Percentiles rank a stretch among this genome's conserved stretches.
phyloP scores from a whole-genome alignment of 2,329 filamentous ascomycete species.

The Talaromyces pinophilus region DNA sequence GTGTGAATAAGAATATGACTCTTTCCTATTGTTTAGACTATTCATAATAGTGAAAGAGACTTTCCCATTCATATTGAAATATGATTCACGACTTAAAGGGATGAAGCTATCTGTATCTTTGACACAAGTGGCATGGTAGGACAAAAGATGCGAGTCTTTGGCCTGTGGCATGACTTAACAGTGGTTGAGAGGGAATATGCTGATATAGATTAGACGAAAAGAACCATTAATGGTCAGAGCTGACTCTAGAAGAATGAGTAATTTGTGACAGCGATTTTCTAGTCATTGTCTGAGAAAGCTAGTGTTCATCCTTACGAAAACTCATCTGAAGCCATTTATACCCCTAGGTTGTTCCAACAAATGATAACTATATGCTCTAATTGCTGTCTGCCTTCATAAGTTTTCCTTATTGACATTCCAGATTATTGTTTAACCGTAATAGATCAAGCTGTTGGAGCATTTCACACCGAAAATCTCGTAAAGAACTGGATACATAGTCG shows the following conservation, averaged over 20 bases:
- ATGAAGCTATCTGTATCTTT: not conserved
- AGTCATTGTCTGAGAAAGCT: not conserved
- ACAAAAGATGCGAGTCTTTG: not conserved
- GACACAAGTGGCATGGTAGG: not conserved
- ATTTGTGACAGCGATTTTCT: no score
- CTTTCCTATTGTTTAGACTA: not conserved
- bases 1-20: not conserved
- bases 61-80: not conserved
- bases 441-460: not conserved
- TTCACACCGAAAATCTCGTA: not conserved
- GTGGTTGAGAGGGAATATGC: no score
- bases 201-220: not conserved
- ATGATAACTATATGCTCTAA: not conserved
- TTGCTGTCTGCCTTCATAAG: not conserved
- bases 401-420: not conserved
- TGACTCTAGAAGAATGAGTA: not conserved
- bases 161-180: not conserved
- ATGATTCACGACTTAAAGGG: not conserved
- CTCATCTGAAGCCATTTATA: not conserved
- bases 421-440: not conserved
- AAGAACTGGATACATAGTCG: not conserved
- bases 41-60: not conserved
- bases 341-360: not conserved
- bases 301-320: not conserved
- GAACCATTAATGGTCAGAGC: not conserved